Base-by-base conservation (phyloP, 352 stramenopile genomes). In the Phytophthora cryptogea region DNA sequence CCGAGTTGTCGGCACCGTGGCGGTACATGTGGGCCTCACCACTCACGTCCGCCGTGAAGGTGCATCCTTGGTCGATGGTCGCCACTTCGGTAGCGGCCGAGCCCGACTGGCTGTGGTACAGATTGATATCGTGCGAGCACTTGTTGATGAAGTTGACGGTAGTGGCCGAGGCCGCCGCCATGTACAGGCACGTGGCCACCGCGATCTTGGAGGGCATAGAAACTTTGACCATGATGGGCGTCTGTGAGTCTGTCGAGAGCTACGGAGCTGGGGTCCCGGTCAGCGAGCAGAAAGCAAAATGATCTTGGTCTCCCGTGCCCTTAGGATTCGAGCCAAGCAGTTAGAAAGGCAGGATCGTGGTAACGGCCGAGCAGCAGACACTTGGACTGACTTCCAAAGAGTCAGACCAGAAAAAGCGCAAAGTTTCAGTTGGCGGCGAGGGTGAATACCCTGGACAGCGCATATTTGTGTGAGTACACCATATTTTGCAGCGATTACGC, bases 21-120 rank as follows among this genome's bases (percentile, higher is more conserved):
- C 78, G 78, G 59, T 76, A 88, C 75, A 88, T 85, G 62, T 80
- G 60, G 8, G 70, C 67, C 5, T 59, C 53, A 2, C 73, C 73
- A 2, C 32, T 59, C 9, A 78, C 51, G 30, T 66, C 47, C 17
- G 50, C 42, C 0, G 49, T 58, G 54, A 43, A 60, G 4, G 36
- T 59, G 30, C 5, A 23, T 8, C 73, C 70, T 1, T 35, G 5
- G 4, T 59, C 17, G 41, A 83, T 78, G 36, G 66, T 51, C 0
- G 45, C 61, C 17, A 64, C 41, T 30, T 63, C 59, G 9, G 46
- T 7, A n/a, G 49, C 56, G 16, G 48, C 43, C 14, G 60, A 63
- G 47, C 64, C 68, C 31, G 28, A 42, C 50, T 82, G 63, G 13
- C 64, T 78, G 64, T 83, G 70, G 58, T 70, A 71, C 9, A 83